Base-by-base conservation (phyloP, 2,329 filamentous ascomycete genomes). In the Microdochium nivale region DNA sequence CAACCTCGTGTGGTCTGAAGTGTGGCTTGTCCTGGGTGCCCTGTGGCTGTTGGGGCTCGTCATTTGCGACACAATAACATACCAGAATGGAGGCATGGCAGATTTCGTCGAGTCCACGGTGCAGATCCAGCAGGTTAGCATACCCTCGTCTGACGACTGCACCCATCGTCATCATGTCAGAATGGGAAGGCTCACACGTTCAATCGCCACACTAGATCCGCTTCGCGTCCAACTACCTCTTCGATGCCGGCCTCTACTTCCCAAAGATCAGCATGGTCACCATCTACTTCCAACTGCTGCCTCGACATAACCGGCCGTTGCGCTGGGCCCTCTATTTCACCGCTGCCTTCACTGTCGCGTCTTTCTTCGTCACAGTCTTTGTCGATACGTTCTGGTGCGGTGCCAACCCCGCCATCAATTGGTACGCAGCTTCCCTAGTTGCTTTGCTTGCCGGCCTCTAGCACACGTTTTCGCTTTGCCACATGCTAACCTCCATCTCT, bases 191-290 rank as follows among this genome's bases (percentile, higher is more conserved):
- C 21, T 33, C 49, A 33, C 35, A 47, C 49, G 33, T 37, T 24
- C 23, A 14, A 37, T 21, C 10, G 10, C 14, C 23, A 14, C n/a
- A 10, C 25, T 35, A 55, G 53, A 33, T 55, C 13, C 52, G 52
- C 10, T 55, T 55, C 43, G 24, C 53, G 2, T 50, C 47, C 30
- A 55, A 55, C 19, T 55, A 51, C 32, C 44, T 52, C 27, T 55
- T 55, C 47, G 53, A 55, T 13, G 51, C 53, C 8, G 53, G 53
- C 25, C 51, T 55, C 14, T 55, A 55, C 47, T 48, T 55, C 16
- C 53, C 53, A 2, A 55, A 55, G 27, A 47, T 55, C 27, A 53
- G 51, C 47, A 50, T 55, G 32, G 37, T 53, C 21, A 27, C 49
- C 46, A 51, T 49, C 27, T 55, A 53, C 46, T 21, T 49, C n/a